Base-by-base conservation (phyloP, 495 filamentous ascomycete species). In the Neurospora cerealis region DNA sequence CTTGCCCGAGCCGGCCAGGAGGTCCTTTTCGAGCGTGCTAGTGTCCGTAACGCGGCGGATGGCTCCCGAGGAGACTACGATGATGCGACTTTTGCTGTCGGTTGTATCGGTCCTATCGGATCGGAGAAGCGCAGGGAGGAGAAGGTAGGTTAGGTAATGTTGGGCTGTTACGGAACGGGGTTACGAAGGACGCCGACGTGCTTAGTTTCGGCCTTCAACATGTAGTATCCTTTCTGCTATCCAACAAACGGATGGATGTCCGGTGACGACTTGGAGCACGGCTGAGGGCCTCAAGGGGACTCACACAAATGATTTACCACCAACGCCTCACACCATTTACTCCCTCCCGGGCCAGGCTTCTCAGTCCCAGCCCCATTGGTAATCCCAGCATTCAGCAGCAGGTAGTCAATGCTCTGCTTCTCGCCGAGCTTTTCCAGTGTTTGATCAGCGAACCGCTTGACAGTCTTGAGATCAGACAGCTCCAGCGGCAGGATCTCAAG, bases 251-350 rank as follows among this genome's bases (percentile, higher is more conserved):
- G 24, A 28, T 28, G 24, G 24, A 28, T 28, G 40, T 17, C 34
- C 36, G 38, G 15, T 70, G 46, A 0, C 19, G 69, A 8, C 7
- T 38, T 5, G n/a, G 36, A 3, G 2, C 1, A 42, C 3, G 40
- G 28, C 32, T 76, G 42, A 74, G 66, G 36, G 72, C 37, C 34
- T 19, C 39, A 17, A 42, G 5, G 38, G 62, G 3, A 74, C 78
- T 77, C 54, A 85, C 82, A 82, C 36, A 86, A 77, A 71, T 85
- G 83, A 46, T 86, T 86, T 2, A 86, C 83, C 17, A 85, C 74
- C 39, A 80, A 82, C 0, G 76, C 19, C 75, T 84, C 79, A 69
- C 80, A 78, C 83, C 83, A 84, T 70, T 81, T 83, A 6, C 79
- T 79, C 21, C 81, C 79, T 21, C 79, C 38, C 1, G 79, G 77